Evolutionary conservation across 129 eudicot species (phyloP), one percentile per base, ranked within the genome.

Genomic region (Kitagawia praeruptora): DNA sequence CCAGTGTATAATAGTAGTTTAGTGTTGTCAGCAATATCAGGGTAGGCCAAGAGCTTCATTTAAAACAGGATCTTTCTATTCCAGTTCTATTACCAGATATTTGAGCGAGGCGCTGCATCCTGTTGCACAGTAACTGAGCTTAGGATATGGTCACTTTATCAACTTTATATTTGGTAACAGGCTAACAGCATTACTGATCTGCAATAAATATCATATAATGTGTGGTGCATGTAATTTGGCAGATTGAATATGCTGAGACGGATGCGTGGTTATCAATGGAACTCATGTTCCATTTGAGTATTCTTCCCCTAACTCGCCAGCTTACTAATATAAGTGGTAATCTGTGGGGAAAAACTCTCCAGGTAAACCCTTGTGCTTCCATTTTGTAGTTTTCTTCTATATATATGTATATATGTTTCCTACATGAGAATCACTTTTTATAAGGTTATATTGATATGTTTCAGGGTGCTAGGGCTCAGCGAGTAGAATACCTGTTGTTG

Each of bases 181-280:
- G 34, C 34, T 31, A 31, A 31, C 23, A 67, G 15, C 70, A 27
- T 2, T 25, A 63, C 38, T 27, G 34, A n/a, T 63, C 38, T 25
- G 15, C 38, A 27, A 63, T 18, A 14, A 18, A 18, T 56, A 8
- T 1, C 28, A 63, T 61, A 10, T 63, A 25, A 63, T 63, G 34
- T 9, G 7, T 64, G 13, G 38, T 31, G 38, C 53, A 13, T 54
- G 27, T 23, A 34, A 25, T 69, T 41, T 80, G 78, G 58, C 95
- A 96, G 99, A 88, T 96, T 81, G 98, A 90, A 84, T 89, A 83
- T 54, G 96, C 91, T 75, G 93, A 92, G 85, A 92, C 98, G 69
- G 99, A 96, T 90, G 99, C 99, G 69, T 92, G 99, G 99, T 78
- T 96, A 83, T 92, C 99, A 21, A 85, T 96, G 97, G 99, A 92